These are phyloP conservation scores for Fusarium sp. DNA, from an alignment of 2,329 filamentous ascomycete genomes.

Conservation along the genomic window DNA sequence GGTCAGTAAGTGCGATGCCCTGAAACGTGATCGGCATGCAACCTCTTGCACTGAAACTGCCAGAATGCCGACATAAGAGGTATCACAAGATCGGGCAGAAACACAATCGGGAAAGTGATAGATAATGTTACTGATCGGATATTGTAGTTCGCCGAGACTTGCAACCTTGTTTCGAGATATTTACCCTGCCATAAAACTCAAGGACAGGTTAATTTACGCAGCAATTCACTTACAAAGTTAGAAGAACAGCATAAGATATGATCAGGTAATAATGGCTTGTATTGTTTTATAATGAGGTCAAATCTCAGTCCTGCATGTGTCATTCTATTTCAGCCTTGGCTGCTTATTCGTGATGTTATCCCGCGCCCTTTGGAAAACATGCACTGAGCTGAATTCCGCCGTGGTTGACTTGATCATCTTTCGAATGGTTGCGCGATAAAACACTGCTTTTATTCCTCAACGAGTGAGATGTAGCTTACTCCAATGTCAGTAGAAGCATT, in stretches of 20 bases:
- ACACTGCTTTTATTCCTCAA: no score
- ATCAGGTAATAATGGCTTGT: fast-evolving
- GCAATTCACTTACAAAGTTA: background rate
- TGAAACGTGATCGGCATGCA: background rate
- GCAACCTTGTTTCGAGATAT: background rate
- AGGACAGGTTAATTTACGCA: background rate
- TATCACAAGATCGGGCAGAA: background rate
- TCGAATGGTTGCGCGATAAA: no score
- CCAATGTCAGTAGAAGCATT: no score
- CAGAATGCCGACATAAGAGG: background rate
- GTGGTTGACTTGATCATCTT: no score
- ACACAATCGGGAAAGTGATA: background rate
- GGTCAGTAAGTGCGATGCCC: background rate
- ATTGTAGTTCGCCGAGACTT: background rate
- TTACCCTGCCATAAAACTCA: fast-evolving
- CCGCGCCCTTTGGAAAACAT: background rate
- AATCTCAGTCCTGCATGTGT: background rate
- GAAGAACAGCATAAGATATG: fast-evolving
- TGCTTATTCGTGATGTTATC: background rate
- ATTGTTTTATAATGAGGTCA: fast-evolving
- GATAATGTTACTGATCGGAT: fast-evolving
- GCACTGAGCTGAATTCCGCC: no score
- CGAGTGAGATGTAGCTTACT: no score
- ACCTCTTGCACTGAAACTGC: background rate
- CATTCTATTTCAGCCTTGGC: background rate